These are phyloP conservation scores for Raphanus raphanistrum DNA, from an alignment of 345 rosid species.

Conservation along the genomic window DNA sequence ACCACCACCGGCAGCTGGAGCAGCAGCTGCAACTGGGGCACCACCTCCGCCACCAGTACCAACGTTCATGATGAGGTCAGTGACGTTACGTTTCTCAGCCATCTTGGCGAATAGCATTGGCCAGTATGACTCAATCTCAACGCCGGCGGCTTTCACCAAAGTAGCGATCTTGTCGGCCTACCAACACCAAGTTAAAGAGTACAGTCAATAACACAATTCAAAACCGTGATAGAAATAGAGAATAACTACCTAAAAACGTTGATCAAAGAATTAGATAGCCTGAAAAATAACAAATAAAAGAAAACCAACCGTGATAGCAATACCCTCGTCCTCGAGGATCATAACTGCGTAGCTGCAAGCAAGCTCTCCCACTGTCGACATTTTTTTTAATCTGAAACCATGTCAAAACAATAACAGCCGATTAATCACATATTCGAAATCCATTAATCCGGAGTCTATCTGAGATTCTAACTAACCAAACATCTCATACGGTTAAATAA, in stretches of 20 bases:
- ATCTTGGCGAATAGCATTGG: slow-evolving; percentile 81
- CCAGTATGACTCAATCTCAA: slow-evolving; percentile 71
- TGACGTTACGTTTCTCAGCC: slow-evolving; percentile 64
- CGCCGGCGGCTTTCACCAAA: slow-evolving; percentile 63
- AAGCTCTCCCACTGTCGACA: slow-evolving; percentile 60
- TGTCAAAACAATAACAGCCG: background rate
- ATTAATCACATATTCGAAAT: background rate
- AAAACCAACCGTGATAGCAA: slow-evolving; percentile 73
- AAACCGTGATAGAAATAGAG: too few relatives aligned
- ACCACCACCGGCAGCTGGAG: slow-evolving; percentile 50
- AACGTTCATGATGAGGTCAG: slow-evolving; percentile 65
- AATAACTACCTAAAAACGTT: background rate
- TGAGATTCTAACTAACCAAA: background rate
- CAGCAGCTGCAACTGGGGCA: slow-evolving; percentile 47
- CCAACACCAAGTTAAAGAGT: background rate
- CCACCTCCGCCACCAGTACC: slow-evolving; percentile 82
- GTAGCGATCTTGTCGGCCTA: slow-evolving; percentile 76
- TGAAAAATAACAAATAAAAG: background rate
- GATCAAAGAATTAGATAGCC: background rate
- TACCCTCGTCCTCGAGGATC: slow-evolving; percentile 77
- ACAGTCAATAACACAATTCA: background rate
- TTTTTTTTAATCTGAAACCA: slow-evolving; percentile 27
- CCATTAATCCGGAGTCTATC: background rate
- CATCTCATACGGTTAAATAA: background rate
- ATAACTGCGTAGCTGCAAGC: slow-evolving; percentile 80